A percentile compares a stretch with the other conserved stretches of the same genome.
phyloP scores from a whole-genome alignment of 768 basidiomycete species.

The Leccinum boreale region DNA sequence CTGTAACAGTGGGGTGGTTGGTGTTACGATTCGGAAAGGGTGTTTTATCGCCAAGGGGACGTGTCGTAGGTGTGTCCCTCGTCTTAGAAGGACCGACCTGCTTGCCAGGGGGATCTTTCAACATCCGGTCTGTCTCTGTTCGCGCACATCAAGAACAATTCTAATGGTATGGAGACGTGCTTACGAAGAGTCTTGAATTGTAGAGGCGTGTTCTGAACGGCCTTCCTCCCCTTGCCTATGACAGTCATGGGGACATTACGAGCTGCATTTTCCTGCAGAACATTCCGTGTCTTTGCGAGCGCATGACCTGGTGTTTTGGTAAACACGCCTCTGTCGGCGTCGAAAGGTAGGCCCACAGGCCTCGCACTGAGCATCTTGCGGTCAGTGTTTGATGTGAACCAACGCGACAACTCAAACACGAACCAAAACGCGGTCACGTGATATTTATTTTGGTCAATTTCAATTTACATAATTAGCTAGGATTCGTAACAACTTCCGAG shows the following conservation, averaged over 20 bases:
- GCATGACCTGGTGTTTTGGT: constrained; percentile 58
- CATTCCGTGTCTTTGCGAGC: constrained; percentile 35
- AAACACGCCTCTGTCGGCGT: constrained; percentile 19
- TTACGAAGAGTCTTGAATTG: constrained; percentile 30
- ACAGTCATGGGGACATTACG: constrained; percentile 39
- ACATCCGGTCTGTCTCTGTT: constrained; percentile 20
- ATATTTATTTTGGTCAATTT: background rate
- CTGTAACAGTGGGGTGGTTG: constrained; percentile 34
- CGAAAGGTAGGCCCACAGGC: constrained; percentile 24
- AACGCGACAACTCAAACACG: constrained; percentile 1
- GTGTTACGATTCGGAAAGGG: constrained; percentile 64
- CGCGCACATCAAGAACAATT: background rate
- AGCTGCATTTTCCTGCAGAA: constrained; percentile 49
- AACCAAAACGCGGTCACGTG: constrained; percentile 31
- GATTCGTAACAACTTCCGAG: no score
- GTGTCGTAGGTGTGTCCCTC: constrained; percentile 28
- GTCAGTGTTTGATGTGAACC: constrained; percentile 1
- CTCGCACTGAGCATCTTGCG: constrained; percentile 29
- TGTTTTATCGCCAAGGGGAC: constrained; percentile 72
- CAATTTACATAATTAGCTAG: no score
- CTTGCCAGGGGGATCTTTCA: constrained; percentile 25
- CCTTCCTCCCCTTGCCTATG: constrained; percentile 45
- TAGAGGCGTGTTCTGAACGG: constrained; percentile 35
- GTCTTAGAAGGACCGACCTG: constrained; percentile 24
- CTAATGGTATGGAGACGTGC: background rate